Conservation (phyloP, 2,329 filamentous ascomycete genomes). For the Sporothrix protearum region DNA sequence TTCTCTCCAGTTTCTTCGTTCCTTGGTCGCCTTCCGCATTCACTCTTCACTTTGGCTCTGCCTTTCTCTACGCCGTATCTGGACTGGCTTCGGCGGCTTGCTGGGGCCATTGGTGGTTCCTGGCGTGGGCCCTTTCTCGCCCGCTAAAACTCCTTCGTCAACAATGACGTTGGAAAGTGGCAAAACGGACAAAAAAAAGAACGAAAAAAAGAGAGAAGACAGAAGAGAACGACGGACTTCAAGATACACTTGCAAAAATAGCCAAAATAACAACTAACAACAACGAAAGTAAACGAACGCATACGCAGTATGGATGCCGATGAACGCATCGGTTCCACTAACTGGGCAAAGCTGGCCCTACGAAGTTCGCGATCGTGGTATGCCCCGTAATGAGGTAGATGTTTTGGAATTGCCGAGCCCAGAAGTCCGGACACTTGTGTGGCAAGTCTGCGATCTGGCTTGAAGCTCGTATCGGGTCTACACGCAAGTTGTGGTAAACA, state of each 20-base stretch:
- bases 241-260: neutral
- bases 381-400: neutral
- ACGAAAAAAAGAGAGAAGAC: neutral
- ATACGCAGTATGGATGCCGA: neutral
- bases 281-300: neutral
- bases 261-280: neutral
- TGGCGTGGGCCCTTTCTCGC: neutral
- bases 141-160: neutral
- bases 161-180: neutral
- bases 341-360: neutral
- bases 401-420: neutral
- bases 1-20: neutral
- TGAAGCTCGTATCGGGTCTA: neutral
- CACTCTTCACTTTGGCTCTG: no score
- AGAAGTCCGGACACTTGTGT: neutral
- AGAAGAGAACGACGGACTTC: no score
- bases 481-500: neutral
- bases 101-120: neutral
- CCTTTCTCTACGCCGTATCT: neutral
- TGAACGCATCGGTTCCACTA: neutral
- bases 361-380: neutral
- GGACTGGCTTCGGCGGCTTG: constrained; percentile 2
- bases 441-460: neutral
- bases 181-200: neutral
- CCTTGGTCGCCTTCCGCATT: neutral